Evolutionary conservation across 768 basidiomycete species (phyloP).

Genomic region (Mycena belliarum): DNA sequence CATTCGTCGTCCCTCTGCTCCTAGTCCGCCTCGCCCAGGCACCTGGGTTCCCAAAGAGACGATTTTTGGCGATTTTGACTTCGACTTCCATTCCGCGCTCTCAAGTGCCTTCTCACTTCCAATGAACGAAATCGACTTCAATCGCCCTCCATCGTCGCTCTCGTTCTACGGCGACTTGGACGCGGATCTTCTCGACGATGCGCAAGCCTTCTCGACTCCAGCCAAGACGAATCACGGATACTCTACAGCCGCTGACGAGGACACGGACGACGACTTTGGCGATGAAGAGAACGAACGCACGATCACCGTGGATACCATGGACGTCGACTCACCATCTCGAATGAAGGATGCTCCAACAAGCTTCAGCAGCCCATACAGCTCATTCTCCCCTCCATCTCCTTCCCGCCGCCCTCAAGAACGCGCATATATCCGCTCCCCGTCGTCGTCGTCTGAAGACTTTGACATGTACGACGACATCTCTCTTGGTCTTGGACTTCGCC

Average conservation of each 20-base stretch:
- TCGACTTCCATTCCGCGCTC: conserved; percentile 14
- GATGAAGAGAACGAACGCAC: conserved; percentile 12
- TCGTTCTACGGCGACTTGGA: conserved; percentile 27
- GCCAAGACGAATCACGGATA: conserved; percentile 8
- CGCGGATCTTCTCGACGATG: conserved; percentile 18
- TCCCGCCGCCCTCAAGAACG: conserved; percentile 7
- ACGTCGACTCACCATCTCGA: conserved; percentile 8
- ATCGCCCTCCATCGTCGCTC: conserved; percentile 27
- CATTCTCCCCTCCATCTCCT: no score
- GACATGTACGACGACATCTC: conserved; percentile 25
- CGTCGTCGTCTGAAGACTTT: conserved; percentile 17
- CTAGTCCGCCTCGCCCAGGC: conserved; percentile 21
- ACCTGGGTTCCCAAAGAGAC: conserved; percentile 15
- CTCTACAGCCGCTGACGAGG: background rate
- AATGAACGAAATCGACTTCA: conserved; percentile 24
- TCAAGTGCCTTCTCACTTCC: conserved; percentile 15
- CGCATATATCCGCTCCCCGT: conserved; percentile 19
- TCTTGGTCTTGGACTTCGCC: background rate
- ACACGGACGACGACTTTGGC: conserved; percentile 1
- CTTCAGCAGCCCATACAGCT: no score
- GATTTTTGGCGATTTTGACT: conserved; percentile 5
- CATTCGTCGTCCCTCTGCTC: conserved; percentile 25
- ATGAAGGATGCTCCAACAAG: conserved; percentile 23
- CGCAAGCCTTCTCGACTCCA: conserved; percentile 13
- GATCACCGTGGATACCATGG: conserved; percentile 15